phyloP scores from a whole-genome alignment of 1,139 yeast species.

The Debaryomyces sp. region DNA sequence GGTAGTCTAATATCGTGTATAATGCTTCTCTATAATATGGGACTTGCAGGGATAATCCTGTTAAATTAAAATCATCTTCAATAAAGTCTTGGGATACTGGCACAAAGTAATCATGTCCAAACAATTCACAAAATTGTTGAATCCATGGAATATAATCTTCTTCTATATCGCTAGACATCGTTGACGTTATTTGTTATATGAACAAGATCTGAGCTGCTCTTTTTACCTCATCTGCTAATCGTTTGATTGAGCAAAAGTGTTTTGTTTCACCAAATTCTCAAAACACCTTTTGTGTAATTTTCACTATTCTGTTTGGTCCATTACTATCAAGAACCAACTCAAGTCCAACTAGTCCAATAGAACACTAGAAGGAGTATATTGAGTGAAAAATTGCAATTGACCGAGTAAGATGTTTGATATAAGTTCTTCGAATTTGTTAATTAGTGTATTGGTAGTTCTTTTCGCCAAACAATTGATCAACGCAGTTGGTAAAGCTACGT shows the following conservation, averaged over 20 bases:
- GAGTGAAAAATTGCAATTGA: background rate
- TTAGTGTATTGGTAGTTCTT: constrained; percentile 33
- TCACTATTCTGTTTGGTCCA: background rate
- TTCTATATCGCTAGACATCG: constrained; percentile 49
- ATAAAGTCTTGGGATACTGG: constrained; percentile 92
- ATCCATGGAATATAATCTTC: constrained; percentile 87
- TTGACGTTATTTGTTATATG: background rate
- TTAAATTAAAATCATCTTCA: constrained; percentile 93
- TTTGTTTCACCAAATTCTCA: background rate
- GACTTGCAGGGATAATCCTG: constrained; percentile 83
- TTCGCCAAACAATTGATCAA: constrained; percentile 32
- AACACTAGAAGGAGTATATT: background rate
- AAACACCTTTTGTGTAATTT: constrained; percentile 4
- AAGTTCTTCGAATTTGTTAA: constrained; percentile 32
- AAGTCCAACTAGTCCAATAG: background rate
- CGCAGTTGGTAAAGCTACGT: constrained; percentile 35
- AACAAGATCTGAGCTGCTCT: background rate
- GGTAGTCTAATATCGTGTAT: constrained; percentile 78
- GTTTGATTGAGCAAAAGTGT: background rate
- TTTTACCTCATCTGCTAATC: constrained; percentile 2
- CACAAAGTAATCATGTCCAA: constrained; percentile 92
- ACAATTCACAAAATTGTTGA: constrained; percentile 79
- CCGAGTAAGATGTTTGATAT: constrained; percentile 25
- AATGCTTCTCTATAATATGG: constrained; percentile 92
- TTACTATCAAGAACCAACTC: background rate